A percentile compares a stretch with the other conserved stretches of the same genome.
phyloP scores from a whole-genome alignment of 2,329 filamentous ascomycete species.

The Penicillium hordei region DNA sequence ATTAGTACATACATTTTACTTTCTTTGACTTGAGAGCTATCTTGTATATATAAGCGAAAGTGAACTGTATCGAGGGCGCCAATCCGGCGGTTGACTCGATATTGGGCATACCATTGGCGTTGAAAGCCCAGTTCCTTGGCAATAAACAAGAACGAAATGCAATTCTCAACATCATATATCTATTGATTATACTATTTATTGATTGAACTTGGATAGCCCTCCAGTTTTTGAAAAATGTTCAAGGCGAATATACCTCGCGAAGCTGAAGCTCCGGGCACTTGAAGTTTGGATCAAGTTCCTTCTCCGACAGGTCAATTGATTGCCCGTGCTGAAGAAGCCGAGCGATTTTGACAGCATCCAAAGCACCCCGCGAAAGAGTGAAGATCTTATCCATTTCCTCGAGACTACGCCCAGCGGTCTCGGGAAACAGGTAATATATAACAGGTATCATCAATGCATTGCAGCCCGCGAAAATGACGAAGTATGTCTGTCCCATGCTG shows the following conservation, averaged over 20 bases:
- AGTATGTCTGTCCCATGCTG: slow-evolving; percentile 21
- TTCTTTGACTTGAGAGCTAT: too few relatives aligned
- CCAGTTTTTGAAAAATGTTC: neutral
- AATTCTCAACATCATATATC: neutral
- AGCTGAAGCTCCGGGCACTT: slow-evolving; percentile 9
- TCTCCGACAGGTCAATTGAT: slow-evolving; percentile 3
- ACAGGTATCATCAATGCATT: slow-evolving; percentile 20
- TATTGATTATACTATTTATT: neutral
- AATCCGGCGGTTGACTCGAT: neutral
- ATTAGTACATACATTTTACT: too few relatives aligned
- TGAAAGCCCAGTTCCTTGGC: too few relatives aligned
- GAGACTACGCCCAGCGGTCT: slow-evolving; percentile 24
- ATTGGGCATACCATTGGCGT: too few relatives aligned
- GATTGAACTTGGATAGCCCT: neutral
- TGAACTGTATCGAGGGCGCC: neutral
- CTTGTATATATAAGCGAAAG: neutral
- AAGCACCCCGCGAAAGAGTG: slow-evolving; percentile 4
- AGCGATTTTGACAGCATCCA: slow-evolving; percentile 20
- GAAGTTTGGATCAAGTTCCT: neutral
- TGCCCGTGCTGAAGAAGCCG: slow-evolving; percentile 13
- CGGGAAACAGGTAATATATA: slow-evolving; percentile 23
- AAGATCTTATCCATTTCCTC: slow-evolving; percentile 28
- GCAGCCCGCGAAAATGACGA: slow-evolving; percentile 21
- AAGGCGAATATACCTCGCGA: slow-evolving; percentile 3
- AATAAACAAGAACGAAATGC: neutral